phyloP scores from a whole-genome alignment of 2,329 filamentous ascomycete genomes.

The Paracorniculantispora psalliotae region DNA sequence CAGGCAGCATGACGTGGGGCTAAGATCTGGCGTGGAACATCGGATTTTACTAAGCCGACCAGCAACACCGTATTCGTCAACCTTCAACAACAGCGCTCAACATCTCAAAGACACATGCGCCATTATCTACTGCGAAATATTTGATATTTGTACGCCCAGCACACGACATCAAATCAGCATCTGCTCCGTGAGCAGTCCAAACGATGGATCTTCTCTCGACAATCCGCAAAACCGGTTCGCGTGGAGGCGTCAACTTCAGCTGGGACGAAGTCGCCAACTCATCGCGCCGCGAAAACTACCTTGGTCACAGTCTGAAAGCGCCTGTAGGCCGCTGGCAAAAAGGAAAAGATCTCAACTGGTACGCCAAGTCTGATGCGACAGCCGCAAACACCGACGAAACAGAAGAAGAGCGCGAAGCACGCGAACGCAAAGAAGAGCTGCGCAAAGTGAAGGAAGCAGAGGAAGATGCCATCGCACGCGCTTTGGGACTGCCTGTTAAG shows the following conservation, averaged over 20 bases:
- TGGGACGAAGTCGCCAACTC: constrained; percentile 93
- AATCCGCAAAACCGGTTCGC: constrained; percentile 84
- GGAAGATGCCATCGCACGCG: constrained; percentile 80
- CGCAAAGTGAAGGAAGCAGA: constrained; percentile 83
- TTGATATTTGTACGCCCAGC: background rate
- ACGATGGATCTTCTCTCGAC: constrained; percentile 89
- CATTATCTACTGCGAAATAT: background rate
- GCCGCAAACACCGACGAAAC: constrained; percentile 49
- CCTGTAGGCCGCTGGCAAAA: constrained; percentile 91
- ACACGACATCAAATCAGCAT: background rate
- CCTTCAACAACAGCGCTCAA: background rate
- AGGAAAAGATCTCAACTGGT: constrained; percentile 62
- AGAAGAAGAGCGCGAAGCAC: constrained; percentile 51
- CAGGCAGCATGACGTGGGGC: background rate
- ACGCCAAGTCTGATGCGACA: constrained; percentile 51
- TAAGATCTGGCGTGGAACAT: background rate
- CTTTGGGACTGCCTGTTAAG: constrained; percentile 72
- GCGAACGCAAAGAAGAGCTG: constrained; percentile 71
- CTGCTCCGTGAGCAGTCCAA: background rate
- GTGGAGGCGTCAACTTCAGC: constrained; percentile 91
- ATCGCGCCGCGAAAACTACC: constrained; percentile 79
- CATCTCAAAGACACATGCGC: background rate
- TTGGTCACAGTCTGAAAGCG: constrained; percentile 88
- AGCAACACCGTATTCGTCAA: background rate
- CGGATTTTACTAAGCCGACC: background rate